A percentile compares a stretch with the other conserved stretches of the same genome.
These are phyloP conservation scores for Alternaria rosae DNA, from an alignment of 2,329 filamentous ascomycete species.

Conservation along the genomic window DNA sequence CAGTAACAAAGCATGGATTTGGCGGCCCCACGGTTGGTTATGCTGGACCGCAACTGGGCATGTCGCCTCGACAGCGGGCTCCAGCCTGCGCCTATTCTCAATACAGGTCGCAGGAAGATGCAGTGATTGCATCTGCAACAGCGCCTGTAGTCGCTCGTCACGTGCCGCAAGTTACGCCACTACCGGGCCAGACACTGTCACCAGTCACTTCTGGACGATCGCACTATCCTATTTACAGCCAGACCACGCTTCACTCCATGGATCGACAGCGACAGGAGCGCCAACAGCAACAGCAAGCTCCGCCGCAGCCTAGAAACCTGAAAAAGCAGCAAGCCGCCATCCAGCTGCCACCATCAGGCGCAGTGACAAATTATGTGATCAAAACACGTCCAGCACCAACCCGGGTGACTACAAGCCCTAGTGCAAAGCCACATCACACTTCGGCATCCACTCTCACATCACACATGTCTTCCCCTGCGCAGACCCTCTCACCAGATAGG, in stretches of 20 bases:
- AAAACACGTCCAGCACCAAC: not conserved
- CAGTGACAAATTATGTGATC: not conserved
- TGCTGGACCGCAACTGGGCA: not conserved
- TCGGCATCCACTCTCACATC: fast-evolving
- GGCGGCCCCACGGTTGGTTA: not conserved
- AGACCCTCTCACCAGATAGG: not conserved
- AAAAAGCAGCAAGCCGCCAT: fast-evolving
- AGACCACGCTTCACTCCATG: no score
- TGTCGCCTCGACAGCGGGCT: not conserved
- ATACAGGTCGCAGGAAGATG: not conserved
- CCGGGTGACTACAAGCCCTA: not conserved
- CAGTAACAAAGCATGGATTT: not conserved
- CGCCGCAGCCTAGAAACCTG: fast-evolving
- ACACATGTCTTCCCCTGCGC: not conserved
- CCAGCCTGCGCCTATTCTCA: no score
- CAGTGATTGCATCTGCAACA: not conserved
- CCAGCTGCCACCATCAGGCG: not conserved
- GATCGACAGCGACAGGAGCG: not conserved
- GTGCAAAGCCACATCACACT: not conserved
- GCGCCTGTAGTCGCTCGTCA: not conserved
- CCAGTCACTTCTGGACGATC: not conserved
- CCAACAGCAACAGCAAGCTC: not conserved
- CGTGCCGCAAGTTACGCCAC: not conserved
- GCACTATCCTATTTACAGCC: no score
- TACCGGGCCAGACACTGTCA: not conserved